These are phyloP conservation scores for Cercospora sojina DNA, from an alignment of 2,329 filamentous ascomycete species.

Conservation along the genomic window DNA sequence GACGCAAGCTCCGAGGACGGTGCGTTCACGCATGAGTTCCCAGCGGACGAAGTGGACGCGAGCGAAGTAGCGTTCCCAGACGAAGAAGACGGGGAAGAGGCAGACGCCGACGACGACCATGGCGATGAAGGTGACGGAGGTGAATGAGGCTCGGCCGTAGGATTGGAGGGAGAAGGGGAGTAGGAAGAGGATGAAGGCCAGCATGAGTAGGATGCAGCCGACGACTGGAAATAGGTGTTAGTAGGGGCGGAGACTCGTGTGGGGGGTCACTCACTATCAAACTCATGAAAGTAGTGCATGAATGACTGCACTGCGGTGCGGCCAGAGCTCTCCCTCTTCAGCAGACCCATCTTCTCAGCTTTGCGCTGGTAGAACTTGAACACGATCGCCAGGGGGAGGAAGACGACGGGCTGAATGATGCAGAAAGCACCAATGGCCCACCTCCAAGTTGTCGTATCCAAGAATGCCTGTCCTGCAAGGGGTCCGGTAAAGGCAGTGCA, in stretches of 20 bases:
- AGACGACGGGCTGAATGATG: conserved; percentile 35
- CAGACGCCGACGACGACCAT: conserved; percentile 38
- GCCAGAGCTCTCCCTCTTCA: conserved; percentile 23
- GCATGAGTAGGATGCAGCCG: conserved; percentile 33
- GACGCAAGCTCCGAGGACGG: conserved; percentile 50
- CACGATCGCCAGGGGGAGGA: conserved; percentile 31
- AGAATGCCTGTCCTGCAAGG: conserved; percentile 31
- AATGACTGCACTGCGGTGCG: conserved; percentile 28
- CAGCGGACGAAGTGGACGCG: conserved; percentile 59
- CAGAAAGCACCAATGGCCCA: conserved; percentile 38
- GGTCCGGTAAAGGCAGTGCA: conserved; percentile 36
- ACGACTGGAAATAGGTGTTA: conserved; percentile 15
- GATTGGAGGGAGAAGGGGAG: conserved; percentile 62
- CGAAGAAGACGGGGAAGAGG: conserved; percentile 46
- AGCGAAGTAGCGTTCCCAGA: conserved; percentile 60
- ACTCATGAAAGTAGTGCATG: conserved; percentile 34
- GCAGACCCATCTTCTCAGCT: conserved; percentile 34
- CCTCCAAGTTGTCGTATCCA: conserved; percentile 31
- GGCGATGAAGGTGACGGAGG: conserved; percentile 42
- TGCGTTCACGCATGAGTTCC: conserved; percentile 51
- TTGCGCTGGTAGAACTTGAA: conserved; percentile 34
- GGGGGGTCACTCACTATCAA: conserved; percentile 24
- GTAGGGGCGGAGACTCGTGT: background rate
- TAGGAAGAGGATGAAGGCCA: conserved; percentile 64
- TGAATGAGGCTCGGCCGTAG: conserved; percentile 39